phyloP scores from a whole-genome alignment of 1,284 basidiomycete genomes.

The Pterulicium gracile region DNA sequence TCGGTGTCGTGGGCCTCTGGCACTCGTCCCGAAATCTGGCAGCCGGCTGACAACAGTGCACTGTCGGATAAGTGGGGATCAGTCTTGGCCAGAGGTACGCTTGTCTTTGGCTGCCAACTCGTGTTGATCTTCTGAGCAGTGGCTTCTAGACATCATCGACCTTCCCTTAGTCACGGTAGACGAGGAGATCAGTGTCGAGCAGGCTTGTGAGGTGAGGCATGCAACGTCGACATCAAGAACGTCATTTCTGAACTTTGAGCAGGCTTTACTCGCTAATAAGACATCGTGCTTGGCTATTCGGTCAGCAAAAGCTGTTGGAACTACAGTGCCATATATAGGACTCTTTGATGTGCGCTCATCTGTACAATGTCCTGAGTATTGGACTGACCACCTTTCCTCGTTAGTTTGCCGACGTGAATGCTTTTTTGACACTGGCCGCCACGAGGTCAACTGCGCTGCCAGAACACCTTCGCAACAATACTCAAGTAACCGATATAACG shows the following conservation, averaged over 20 bases:
- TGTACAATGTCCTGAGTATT: neutral
- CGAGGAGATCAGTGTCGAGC: conserved; percentile 60
- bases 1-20: neutral
- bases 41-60: neutral
- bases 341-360: conserved; percentile 60
- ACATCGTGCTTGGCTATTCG: conserved; percentile 55
- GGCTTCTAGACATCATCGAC: conserved; percentile 48
- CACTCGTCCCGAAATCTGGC: neutral
- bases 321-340: conserved; percentile 34
- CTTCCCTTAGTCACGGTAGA: conserved; percentile 51
- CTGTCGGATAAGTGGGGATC: neutral
- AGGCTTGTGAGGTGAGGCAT: conserved; percentile 65
- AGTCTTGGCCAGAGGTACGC: conserved; percentile 26
- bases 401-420: conserved; percentile 74
- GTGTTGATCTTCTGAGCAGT: conserved; percentile 2
- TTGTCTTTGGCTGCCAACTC: neutral
- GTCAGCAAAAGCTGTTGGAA: conserved; percentile 19
- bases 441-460: conserved; percentile 55
- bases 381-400: conserved; percentile 1
- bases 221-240: neutral
- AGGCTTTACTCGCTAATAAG: conserved; percentile 55
- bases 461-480: conserved; percentile 46
- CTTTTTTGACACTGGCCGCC: conserved; percentile 69
- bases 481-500: conserved; percentile 54
- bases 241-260: conserved; percentile 8